A percentile compares a stretch with the other conserved stretches of the same genome.
Evolutionary conservation across 345 rosid genomes (phyloP).

Genomic region (Linum tenue): DNA sequence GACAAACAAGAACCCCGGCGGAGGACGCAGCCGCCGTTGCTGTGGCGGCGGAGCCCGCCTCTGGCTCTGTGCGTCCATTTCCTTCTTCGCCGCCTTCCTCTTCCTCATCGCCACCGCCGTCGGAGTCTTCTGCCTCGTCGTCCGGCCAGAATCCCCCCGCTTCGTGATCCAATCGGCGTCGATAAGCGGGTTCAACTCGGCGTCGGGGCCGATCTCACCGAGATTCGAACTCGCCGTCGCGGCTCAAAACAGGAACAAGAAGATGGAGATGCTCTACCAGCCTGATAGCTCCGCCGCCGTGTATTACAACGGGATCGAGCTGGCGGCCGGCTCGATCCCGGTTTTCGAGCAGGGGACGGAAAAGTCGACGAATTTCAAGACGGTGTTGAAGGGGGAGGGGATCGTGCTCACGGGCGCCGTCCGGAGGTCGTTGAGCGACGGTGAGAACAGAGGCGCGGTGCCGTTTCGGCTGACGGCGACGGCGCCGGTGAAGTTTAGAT

Average conservation of each 20-base stretch:
- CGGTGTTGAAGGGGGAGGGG: constrained; percentile 36
- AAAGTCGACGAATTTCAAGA: constrained; percentile 43
- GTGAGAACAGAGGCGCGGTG: constrained; percentile 29
- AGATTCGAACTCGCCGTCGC: constrained; percentile 43
- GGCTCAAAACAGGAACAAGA: constrained; percentile 56
- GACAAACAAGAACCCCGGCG: constrained; percentile 21
- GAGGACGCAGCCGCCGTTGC: constrained; percentile 21
- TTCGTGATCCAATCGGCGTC: constrained; percentile 47
- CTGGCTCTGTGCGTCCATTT: constrained; percentile 26
- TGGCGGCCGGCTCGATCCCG: constrained; percentile 46
- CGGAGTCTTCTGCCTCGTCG: constrained; percentile 47
- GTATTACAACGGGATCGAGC: constrained; percentile 25
- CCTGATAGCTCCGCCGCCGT: constrained; percentile 36
- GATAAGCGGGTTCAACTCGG: constrained; percentile 45
- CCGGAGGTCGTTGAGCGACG: constrained; percentile 19
- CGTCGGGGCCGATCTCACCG: constrained; percentile 44
- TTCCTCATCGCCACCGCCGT: constrained; percentile 40
- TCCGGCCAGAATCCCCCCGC: constrained; percentile 53
- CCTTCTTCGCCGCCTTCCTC: constrained; percentile 20
- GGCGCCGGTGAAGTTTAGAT: constrained; percentile 54
- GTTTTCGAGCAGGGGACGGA: constrained; percentile 49
- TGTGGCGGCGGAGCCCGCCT: constrained; percentile 41
- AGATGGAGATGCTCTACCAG: constrained; percentile 54
- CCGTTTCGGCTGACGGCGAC: constrained; percentile 45
- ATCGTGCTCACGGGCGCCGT: constrained; percentile 33